A percentile compares a stretch with the other conserved stretches of the same genome.
These are phyloP conservation scores for Acanthamoeba polyphaga DNA, from an alignment of 208 protist species.

Conservation along the genomic window DNA sequence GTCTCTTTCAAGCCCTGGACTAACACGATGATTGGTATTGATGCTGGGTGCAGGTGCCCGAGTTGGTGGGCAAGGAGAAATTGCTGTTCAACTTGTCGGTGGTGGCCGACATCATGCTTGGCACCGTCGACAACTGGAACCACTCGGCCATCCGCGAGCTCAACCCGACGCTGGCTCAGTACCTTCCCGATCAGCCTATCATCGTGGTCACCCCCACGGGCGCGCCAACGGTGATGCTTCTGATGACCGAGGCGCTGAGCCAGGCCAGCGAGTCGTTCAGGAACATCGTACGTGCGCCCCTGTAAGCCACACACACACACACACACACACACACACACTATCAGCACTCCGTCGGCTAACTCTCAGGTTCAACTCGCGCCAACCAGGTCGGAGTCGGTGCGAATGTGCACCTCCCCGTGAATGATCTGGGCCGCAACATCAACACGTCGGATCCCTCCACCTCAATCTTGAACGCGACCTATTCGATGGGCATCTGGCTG, in stretches of 20 bases:
- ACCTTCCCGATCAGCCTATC: background rate
- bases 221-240: background rate
- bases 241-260: background rate
- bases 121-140: background rate
- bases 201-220: background rate
- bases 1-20: background rate
- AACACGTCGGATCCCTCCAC: constrained; percentile 2
- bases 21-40: background rate
- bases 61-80: constrained; percentile 46
- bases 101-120: constrained; percentile 54
- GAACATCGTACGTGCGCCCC: background rate
- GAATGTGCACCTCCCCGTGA: background rate
- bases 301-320: background rate
- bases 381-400: background rate
- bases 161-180: background rate
- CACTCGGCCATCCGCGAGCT: constrained; percentile 22
- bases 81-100: constrained; percentile 18
- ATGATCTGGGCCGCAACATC: constrained; percentile 4
- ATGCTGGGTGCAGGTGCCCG: background rate
- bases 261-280: background rate
- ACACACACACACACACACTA: background rate
- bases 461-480: background rate
- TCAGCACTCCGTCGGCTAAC: background rate
- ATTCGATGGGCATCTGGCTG: constrained; percentile 39
- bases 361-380: too few species aligned